Percentiles rank a stretch among this genome's conserved stretches.
Evolutionary conservation across 2,329 filamentous ascomycete species (phyloP).

Genomic region (Ascomycota sp.): DNA sequence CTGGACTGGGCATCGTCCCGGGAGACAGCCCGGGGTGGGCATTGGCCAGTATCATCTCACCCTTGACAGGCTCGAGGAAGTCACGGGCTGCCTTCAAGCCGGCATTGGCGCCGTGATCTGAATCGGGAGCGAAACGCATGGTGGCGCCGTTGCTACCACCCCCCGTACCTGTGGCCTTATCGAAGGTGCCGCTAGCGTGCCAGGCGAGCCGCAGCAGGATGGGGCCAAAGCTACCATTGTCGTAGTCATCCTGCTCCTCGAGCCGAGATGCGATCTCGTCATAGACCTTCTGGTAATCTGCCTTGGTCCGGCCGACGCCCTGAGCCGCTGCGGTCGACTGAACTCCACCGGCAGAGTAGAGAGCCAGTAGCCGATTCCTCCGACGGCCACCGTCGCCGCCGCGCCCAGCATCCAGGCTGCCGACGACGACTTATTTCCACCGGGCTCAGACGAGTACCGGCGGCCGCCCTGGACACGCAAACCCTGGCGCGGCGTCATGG

Average conservation of each 20-base stretch:
- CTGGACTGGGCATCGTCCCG: too few species aligned
- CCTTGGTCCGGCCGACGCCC: conserved; percentile 52
- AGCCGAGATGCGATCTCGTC: conserved; percentile 61
- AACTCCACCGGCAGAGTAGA: conserved; percentile 35
- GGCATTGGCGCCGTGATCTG: conserved; percentile 81
- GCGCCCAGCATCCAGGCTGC: too few species aligned
- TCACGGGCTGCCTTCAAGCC: conserved; percentile 71
- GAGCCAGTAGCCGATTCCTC: conserved; percentile 45
- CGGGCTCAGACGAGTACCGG: too few species aligned
- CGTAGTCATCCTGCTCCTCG: conserved; percentile 84
- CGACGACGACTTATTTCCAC: too few species aligned
- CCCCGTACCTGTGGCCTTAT: conserved; percentile 74
- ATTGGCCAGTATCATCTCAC: conserved; percentile 24
- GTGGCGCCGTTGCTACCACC: conserved; percentile 89
- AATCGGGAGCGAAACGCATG: conserved; percentile 85
- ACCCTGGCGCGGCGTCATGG: conserved; percentile 39
- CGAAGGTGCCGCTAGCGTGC: conserved; percentile 86
- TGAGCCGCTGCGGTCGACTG: conserved; percentile 27
- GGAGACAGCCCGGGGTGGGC: too few species aligned
- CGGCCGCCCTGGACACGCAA: too few species aligned
- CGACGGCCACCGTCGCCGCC: conserved; percentile 42
- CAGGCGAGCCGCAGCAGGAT: conserved; percentile 80
- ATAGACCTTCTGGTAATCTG: conserved; percentile 93
- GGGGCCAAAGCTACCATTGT: conserved; percentile 89
- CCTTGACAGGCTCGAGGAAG: conserved; percentile 83